Evolutionary conservation across 192 early-diverging fungal species (phyloP), one percentile per base, ranked within the genome.

Genomic region (Gorgonomyces haynaldii): DNA sequence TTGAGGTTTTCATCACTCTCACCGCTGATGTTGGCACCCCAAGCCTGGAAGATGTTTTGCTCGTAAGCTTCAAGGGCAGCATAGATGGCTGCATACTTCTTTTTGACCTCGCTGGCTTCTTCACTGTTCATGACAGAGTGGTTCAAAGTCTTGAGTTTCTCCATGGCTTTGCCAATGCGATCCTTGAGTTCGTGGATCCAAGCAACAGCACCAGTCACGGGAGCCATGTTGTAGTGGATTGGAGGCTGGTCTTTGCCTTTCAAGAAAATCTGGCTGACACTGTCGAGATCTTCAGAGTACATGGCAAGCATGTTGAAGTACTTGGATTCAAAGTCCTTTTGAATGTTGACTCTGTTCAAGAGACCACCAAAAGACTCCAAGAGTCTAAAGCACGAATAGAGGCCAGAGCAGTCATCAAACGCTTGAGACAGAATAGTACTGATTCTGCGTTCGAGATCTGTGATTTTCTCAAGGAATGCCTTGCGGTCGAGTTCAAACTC

Each of bases 191-290:
- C 78, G 55, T 74, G 66, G 7, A 61, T 44, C 78, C 78, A 80
- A 5, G 66, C 64, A 24, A 80, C 67, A 8, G 72, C 70, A 9
- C 78, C 78, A 5, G 78, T 80, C 15, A 80, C 67, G 0, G 78
- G 78, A 1, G 78, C 76, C 75, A 78, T 75, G 54, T 80, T 80
- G 58, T 79, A 76, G 50, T 80, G 78, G 36, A 80, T 78, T 6
- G 74, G 75, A 9, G 72, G 72, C 28, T 58, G 45, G n/a, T 57
- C 66, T 45, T 71, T 69, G 55, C 57, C 65, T 19, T 65, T 62
- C 38, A 64, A 37, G 44, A 80, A 76, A 21, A 78, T 70, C 9
- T 34, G 42, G 26, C 58, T 52, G 16, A 76, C 75, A 7, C 72
- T 70, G 37, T 79, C 78, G 25, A 80, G 49, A 39, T 80, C 78